Percentiles rank a stretch among this genome's conserved stretches.
phyloP scores from a whole-genome alignment of 768 basidiomycete genomes.

The Russula earlei region DNA sequence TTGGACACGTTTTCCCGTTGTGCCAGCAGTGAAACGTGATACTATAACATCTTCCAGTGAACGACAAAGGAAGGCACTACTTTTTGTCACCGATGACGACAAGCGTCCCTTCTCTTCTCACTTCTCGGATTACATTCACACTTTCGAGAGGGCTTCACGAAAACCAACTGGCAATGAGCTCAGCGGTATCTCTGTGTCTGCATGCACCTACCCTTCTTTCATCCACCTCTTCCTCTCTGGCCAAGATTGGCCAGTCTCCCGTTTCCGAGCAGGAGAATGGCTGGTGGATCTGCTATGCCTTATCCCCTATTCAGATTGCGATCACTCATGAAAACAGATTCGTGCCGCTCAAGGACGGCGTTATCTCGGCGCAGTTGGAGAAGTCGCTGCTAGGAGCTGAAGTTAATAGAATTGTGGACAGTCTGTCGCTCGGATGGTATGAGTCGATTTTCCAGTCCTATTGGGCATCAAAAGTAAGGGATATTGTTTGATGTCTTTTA shows the following conservation, averaged over 20 bases:
- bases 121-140: slow-evolving; percentile 36
- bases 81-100: slow-evolving; percentile 37
- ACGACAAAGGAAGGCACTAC: slow-evolving; percentile 29
- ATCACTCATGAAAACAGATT: slow-evolving; percentile 52
- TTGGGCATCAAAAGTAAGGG: slow-evolving; percentile 42
- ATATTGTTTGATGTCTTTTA: not conserved
- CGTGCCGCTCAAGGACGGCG: slow-evolving; percentile 50
- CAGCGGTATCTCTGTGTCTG: slow-evolving; percentile 30
- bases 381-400: slow-evolving; percentile 49
- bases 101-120: slow-evolving; percentile 32
- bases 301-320: slow-evolving; percentile 57
- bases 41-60: slow-evolving; percentile 19
- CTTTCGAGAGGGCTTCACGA: slow-evolving; percentile 40
- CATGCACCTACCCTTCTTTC: slow-evolving; percentile 27
- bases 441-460: slow-evolving; percentile 57
- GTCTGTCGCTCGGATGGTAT: slow-evolving; percentile 53
- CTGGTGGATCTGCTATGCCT: slow-evolving; percentile 50
- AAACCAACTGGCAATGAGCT: slow-evolving; percentile 45
- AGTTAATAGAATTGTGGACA: slow-evolving; percentile 48
- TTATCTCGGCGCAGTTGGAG: slow-evolving; percentile 43
- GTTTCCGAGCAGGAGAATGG: slow-evolving; percentile 49
- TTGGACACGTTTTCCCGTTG: slow-evolving; percentile 13
- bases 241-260: slow-evolving; percentile 25
- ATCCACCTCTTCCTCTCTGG: not conserved
- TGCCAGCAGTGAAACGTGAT: slow-evolving; percentile 4